Conservation (phyloP, 2,329 filamentous ascomycete genomes). For the Fusarium subglutinans region DNA sequence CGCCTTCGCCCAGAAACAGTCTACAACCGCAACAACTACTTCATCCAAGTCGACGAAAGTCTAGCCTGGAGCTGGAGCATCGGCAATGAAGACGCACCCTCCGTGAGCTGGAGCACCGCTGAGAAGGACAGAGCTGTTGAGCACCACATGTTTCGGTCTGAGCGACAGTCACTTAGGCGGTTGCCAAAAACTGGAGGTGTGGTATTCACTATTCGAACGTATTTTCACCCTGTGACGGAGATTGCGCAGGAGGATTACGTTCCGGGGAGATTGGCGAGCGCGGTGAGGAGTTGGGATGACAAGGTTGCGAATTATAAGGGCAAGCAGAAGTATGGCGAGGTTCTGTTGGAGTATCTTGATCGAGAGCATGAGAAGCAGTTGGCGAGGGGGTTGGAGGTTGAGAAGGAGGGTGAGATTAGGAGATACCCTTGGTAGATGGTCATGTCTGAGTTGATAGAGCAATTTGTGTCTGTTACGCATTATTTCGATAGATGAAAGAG, state of each 20-base stretch:
- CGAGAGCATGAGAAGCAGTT: conserved; percentile 78
- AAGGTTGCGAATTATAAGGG: conserved; percentile 84
- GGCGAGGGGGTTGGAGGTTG: conserved; percentile 69
- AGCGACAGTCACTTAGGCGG: conserved; percentile 75
- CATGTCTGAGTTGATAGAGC: neutral
- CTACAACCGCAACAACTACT: conserved; percentile 80
- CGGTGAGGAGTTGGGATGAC: conserved; percentile 82
- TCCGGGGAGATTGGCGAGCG: conserved; percentile 79
- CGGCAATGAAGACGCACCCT: conserved; percentile 72
- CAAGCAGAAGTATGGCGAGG: conserved; percentile 75
- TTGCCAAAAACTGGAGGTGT: conserved; percentile 66
- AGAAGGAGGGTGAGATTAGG: conserved; percentile 66
- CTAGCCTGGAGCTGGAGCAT: conserved; percentile 82
- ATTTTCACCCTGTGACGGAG: conserved; percentile 76
- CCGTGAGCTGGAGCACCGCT: conserved; percentile 78
- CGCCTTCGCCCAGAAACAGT: conserved; percentile 73
- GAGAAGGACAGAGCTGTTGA: conserved; percentile 77
- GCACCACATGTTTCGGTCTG: conserved; percentile 80
- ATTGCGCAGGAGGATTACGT: conserved; percentile 78
- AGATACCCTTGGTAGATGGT: conserved; percentile 66
- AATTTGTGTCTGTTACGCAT: neutral
- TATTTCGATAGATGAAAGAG: neutral
- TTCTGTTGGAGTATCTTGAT: conserved; percentile 81
- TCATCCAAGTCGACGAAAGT: conserved; percentile 84
- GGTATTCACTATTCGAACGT: conserved; percentile 82